Evolutionary conservation across 2,329 filamentous ascomycete genomes (phyloP).

Genomic region (Blastomyces percursus): DNA sequence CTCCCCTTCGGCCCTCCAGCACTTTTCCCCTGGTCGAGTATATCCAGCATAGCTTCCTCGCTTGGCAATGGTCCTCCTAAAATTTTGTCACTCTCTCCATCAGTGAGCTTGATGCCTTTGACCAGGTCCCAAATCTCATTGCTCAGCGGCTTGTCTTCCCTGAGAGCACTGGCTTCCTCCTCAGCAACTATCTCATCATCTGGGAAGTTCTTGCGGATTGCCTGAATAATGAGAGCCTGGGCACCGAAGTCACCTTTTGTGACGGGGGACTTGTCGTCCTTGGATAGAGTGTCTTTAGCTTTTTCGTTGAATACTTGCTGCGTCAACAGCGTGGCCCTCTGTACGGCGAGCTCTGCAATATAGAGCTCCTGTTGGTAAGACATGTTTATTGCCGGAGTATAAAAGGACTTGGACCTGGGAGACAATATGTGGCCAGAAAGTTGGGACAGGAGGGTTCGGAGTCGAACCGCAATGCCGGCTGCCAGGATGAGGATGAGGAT

Average conservation of each 20-base stretch:
- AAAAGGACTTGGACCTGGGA: constrained; percentile 14
- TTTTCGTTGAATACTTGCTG: constrained; percentile 75
- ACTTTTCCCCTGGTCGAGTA: constrained; percentile 45
- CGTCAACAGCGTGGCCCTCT: constrained; percentile 66
- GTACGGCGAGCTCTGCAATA: constrained; percentile 77
- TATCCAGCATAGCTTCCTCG: constrained; percentile 50
- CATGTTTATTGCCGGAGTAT: constrained; percentile 25
- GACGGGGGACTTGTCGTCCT: constrained; percentile 91
- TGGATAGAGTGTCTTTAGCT: constrained; percentile 86
- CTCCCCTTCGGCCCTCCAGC: constrained; percentile 38
- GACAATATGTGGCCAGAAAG: constrained; percentile 23
- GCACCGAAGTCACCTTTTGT: constrained; percentile 98
- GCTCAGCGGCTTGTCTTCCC: constrained; percentile 57
- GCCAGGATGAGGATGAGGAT: constrained; percentile 30
- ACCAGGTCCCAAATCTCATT: constrained; percentile 79
- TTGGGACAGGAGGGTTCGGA: constrained; percentile 32
- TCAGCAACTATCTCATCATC: constrained; percentile 85
- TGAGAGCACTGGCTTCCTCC: constrained; percentile 76
- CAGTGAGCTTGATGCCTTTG: constrained; percentile 56
- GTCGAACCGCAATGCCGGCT: constrained; percentile 27
- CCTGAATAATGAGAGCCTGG: constrained; percentile 88
- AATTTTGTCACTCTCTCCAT: constrained; percentile 52
- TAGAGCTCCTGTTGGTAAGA: constrained; percentile 66
- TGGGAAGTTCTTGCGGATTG: constrained; percentile 82
- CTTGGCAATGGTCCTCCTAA: constrained; percentile 59